Percentiles rank a stretch among this genome's conserved stretches.
These are phyloP conservation scores for Pythium oligandrum DNA, from an alignment of 352 stramenopile genomes.

Conservation along the genomic window DNA sequence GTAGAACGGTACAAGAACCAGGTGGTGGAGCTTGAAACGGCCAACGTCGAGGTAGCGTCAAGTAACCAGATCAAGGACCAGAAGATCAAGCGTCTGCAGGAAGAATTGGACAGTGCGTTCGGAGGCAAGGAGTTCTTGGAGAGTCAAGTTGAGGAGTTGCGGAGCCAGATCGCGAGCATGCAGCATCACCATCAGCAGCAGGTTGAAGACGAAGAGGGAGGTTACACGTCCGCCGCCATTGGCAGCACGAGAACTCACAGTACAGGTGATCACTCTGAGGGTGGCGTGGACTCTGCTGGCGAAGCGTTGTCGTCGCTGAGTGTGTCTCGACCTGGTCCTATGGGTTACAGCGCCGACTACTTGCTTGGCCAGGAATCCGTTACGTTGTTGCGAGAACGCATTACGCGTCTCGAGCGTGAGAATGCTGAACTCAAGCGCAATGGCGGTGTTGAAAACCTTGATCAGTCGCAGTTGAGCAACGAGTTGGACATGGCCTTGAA, in stretches of 20 bases:
- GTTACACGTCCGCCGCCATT: not conserved
- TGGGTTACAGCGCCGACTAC: slow-evolving; percentile 40
- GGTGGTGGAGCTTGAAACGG: slow-evolving; percentile 81
- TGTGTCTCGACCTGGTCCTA: no score
- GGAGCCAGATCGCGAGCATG: slow-evolving; percentile 50
- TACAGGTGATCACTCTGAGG: no score
- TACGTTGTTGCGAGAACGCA: slow-evolving; percentile 41
- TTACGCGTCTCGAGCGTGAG: slow-evolving; percentile 73
- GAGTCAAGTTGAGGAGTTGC: slow-evolving; percentile 76
- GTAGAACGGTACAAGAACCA: slow-evolving; percentile 89
- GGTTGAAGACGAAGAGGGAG: slow-evolving; percentile 20
- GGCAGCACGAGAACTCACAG: no score
- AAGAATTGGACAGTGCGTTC: slow-evolving; percentile 78
- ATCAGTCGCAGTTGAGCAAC: slow-evolving; percentile 46
- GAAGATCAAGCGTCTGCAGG: slow-evolving; percentile 75
- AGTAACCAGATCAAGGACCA: slow-evolving; percentile 79
- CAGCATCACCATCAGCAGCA: slow-evolving; percentile 44
- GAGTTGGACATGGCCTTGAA: slow-evolving; percentile 79
- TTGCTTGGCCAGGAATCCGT: slow-evolving; percentile 64
- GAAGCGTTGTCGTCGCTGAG: no score
- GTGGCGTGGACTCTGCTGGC: no score
- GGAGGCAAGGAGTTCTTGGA: slow-evolving; percentile 84
- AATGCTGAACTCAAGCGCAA: slow-evolving; percentile 66
- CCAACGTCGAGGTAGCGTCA: slow-evolving; percentile 72
- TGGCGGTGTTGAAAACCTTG: slow-evolving; percentile 36